These are phyloP conservation scores for Hanseniaspora valbyensis DNA, from an alignment of 805 yeast genomes.

Conservation along the genomic window DNA sequence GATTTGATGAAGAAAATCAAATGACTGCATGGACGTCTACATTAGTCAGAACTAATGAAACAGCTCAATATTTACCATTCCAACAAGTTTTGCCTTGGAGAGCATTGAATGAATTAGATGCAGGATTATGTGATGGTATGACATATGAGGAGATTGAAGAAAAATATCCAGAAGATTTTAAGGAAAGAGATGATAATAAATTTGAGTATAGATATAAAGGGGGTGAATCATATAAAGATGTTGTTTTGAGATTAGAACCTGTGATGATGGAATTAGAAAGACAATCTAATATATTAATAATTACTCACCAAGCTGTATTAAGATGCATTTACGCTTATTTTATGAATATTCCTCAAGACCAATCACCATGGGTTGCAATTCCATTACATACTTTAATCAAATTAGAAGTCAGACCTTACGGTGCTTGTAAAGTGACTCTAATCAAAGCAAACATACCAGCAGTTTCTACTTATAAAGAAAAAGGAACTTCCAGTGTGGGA, in stretches of 20 bases:
- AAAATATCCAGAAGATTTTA: slow-evolving; percentile 84
- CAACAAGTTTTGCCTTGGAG: slow-evolving; percentile 77
- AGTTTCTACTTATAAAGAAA: slow-evolving; percentile 90
- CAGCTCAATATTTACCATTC: slow-evolving; percentile 72
- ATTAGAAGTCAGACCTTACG: slow-evolving; percentile 89
- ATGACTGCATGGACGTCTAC: slow-evolving; percentile 96
- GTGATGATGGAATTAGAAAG: slow-evolving; percentile 97
- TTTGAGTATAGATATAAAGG: slow-evolving; percentile 93
- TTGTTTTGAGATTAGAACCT: slow-evolving; percentile 88
- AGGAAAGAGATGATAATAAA: slow-evolving; percentile 89
- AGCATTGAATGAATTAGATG: slow-evolving; percentile 92
- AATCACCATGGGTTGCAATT: slow-evolving; percentile 97
- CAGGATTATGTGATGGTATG: slow-evolving; percentile 95
- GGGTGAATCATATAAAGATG: slow-evolving; percentile 94
- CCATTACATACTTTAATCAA: slow-evolving; percentile 92
- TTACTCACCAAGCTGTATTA: slow-evolving; percentile 94
- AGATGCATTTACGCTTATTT: slow-evolving; percentile 95
- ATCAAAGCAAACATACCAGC: slow-evolving; percentile 96
- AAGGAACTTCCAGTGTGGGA: slow-evolving; percentile 57
- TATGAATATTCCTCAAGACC: slow-evolving; percentile 97
- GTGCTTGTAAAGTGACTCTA: slow-evolving; percentile 65
- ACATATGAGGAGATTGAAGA: slow-evolving; percentile 87
- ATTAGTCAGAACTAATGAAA: slow-evolving; percentile 79
- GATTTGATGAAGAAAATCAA: slow-evolving; percentile 34
- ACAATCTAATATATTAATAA: slow-evolving; percentile 88